These are phyloP conservation scores for Scedosporium aurantiacum DNA, from an alignment of 2,329 filamentous ascomycete genomes.

Conservation along the genomic window DNA sequence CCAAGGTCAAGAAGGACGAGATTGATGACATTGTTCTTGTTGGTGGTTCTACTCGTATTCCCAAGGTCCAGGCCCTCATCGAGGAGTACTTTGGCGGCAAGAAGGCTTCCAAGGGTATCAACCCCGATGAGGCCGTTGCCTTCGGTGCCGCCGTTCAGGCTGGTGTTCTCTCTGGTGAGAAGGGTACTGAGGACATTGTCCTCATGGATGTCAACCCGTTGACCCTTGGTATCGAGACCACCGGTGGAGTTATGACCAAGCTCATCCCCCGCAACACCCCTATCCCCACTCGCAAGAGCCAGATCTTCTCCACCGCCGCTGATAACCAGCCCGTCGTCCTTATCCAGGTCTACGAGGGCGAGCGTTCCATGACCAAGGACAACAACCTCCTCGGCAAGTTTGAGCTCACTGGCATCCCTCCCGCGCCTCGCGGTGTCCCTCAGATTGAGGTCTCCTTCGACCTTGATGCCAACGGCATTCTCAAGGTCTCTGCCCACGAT, in stretches of 20 bases:
- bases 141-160: conserved; percentile 96
- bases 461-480: conserved; percentile 95
- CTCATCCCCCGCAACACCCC: conserved; percentile 89
- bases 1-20: conserved; percentile 91
- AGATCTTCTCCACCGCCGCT: conserved; percentile 94
- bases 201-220: conserved; percentile 97
- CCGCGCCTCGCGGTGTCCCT: conserved; percentile 88
- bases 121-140: conserved; percentile 97
- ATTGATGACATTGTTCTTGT: conserved; percentile 96
- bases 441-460: conserved; percentile 98
- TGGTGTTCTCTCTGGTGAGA: conserved; percentile 85
- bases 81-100: conserved; percentile 94
- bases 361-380: conserved; percentile 88
- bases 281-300: conserved; percentile 91
- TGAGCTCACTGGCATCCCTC: conserved; percentile 90
- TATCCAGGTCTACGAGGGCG: conserved; percentile 93
- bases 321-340: conserved; percentile 94
- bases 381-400: conserved; percentile 98
- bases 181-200: conserved; percentile 67
- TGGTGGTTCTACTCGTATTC: conserved; percentile 97
- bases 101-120: conserved; percentile 98
- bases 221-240: conserved; percentile 94
- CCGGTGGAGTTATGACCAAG: conserved; percentile 95
- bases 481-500: conserved; percentile 90
- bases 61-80: conserved; percentile 88